These are phyloP conservation scores for Tetraselmis chui DNA, from an alignment of 139 green algal species.

Conservation along the genomic window DNA sequence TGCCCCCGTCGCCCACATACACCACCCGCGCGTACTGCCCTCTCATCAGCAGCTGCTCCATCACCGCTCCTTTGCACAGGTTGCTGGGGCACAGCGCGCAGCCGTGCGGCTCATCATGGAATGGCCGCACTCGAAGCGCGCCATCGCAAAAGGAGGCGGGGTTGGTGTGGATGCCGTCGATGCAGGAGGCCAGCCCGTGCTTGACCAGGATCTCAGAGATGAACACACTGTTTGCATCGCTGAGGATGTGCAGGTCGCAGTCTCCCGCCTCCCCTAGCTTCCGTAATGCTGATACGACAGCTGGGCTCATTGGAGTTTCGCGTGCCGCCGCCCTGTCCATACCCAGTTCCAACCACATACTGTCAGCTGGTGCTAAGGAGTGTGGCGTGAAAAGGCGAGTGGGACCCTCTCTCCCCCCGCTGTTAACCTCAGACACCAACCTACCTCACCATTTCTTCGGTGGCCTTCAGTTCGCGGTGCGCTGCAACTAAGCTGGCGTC, in stretches of 20 bases:
- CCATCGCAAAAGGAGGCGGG: conserved; percentile 20
- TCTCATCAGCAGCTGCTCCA: conserved; percentile 11
- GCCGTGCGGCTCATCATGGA: conserved; percentile 17
- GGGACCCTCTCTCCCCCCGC: too few relatives aligned
- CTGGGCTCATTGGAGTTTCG: not conserved
- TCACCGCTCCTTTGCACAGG: conserved; percentile 36
- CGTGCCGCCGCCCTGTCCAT: conserved; percentile 3
- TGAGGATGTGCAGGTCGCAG: conserved; percentile 10
- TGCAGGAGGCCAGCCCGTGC: conserved; percentile 4
- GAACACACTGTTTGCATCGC: conserved; percentile 25
- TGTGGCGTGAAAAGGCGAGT: too few relatives aligned
- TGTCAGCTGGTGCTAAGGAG: not conserved
- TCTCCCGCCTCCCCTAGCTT: not conserved
- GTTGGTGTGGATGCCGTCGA: conserved; percentile 20
- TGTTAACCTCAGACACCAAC: too few relatives aligned
- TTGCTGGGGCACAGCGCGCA: conserved; percentile 28
- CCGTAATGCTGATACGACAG: not conserved
- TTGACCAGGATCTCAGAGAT: conserved; percentile 17
- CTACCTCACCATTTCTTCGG: not conserved
- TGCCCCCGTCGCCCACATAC: conserved; percentile 26
- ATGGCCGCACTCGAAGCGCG: conserved; percentile 19
- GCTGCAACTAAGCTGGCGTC: conserved; percentile 14
- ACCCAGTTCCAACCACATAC: not conserved
- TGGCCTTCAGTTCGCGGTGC: not conserved
- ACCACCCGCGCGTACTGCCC: conserved; percentile 13